Conservation (phyloP, 129 eudicot species). For the Chrysanthemum lavandulifolium region DNA sequence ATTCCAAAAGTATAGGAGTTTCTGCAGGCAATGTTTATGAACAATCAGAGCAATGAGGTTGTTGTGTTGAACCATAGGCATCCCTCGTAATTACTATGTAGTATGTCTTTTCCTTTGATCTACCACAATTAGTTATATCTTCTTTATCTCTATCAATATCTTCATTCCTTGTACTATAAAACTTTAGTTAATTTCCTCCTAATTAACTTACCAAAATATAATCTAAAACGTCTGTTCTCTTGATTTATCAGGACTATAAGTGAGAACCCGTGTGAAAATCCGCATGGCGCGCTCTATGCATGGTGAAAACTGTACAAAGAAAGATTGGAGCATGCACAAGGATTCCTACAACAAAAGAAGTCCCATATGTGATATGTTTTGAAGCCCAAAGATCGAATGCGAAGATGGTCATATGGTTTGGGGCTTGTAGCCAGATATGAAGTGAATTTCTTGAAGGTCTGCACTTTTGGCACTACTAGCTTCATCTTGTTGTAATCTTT, state of each 20-base stretch:
- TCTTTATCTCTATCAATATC: slow-evolving; percentile 1
- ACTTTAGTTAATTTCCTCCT: not conserved
- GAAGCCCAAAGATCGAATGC: slow-evolving; percentile 27
- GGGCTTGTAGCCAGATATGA: slow-evolving; percentile 29
- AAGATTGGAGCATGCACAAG: slow-evolving; percentile 13
- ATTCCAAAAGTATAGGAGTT: slow-evolving; percentile 50
- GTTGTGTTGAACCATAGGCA: slow-evolving; percentile 41
- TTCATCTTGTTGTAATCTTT: slow-evolving; percentile 17
- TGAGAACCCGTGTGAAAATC: slow-evolving; percentile 29
- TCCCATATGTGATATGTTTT: not conserved
- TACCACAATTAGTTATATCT: not conserved
- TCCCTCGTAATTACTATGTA: slow-evolving; percentile 37
- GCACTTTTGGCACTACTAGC: slow-evolving; percentile 17
- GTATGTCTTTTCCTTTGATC: slow-evolving; percentile 40
- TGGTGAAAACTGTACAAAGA: slow-evolving; percentile 17
- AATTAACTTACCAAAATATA: not conserved
- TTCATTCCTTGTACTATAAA: slow-evolving; percentile 7
- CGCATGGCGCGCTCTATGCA: slow-evolving; percentile 13
- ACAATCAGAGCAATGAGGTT: slow-evolving; percentile 52
- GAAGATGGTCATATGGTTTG: slow-evolving; percentile 26
- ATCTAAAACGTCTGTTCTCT: slow-evolving; percentile 1
- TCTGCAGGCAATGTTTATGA: slow-evolving; percentile 51
- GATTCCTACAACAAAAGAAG: not conserved
- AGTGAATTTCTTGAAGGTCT: slow-evolving; percentile 30
- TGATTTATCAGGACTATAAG: slow-evolving; percentile 35